Conservation (phyloP, 768 basidiomycete species). For the Boletellus ananiceps region DNA sequence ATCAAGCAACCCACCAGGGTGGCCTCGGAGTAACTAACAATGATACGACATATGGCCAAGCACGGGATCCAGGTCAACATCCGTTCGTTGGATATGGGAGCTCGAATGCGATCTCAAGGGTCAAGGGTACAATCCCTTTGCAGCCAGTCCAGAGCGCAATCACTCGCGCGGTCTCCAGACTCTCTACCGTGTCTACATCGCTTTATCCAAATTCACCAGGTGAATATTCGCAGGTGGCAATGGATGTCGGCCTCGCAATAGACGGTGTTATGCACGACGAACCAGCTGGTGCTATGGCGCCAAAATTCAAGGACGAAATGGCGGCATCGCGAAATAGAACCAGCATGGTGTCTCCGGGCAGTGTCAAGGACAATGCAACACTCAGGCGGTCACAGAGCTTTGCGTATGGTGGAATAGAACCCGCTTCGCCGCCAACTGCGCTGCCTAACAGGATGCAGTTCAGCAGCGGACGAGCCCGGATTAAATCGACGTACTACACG, state of each 20-base stretch:
- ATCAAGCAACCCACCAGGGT: constrained; percentile 8
- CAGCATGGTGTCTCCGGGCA: constrained; percentile 19
- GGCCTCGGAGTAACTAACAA: neutral
- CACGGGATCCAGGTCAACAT: constrained; percentile 12
- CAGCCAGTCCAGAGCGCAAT: constrained; percentile 41
- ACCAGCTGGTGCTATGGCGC: constrained; percentile 30
- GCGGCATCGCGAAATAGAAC: constrained; percentile 14
- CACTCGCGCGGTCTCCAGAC: constrained; percentile 37
- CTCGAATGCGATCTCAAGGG: constrained; percentile 18
- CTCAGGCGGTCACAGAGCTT: constrained; percentile 32
- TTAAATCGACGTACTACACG: constrained; percentile 66
- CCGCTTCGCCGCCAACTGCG: constrained; percentile 38
- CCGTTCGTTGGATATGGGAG: constrained; percentile 27
- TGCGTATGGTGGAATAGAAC: constrained; percentile 54
- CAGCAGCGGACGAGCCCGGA: constrained; percentile 55
- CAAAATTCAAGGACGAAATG: constrained; percentile 35
- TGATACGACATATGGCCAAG: constrained; percentile 13
- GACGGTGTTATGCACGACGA: constrained; percentile 40
- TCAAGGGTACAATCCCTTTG: constrained; percentile 27
- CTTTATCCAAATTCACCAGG: constrained; percentile 45
- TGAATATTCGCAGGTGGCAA: constrained; percentile 19
- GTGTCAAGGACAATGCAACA: constrained; percentile 17
- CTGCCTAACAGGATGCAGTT: constrained; percentile 21
- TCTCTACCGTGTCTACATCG: constrained; percentile 42
- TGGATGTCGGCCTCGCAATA: constrained; percentile 34